phyloP scores from a whole-genome alignment of 2,329 filamentous ascomycete genomes.

The Arthrobotrys pseudoclavata region DNA sequence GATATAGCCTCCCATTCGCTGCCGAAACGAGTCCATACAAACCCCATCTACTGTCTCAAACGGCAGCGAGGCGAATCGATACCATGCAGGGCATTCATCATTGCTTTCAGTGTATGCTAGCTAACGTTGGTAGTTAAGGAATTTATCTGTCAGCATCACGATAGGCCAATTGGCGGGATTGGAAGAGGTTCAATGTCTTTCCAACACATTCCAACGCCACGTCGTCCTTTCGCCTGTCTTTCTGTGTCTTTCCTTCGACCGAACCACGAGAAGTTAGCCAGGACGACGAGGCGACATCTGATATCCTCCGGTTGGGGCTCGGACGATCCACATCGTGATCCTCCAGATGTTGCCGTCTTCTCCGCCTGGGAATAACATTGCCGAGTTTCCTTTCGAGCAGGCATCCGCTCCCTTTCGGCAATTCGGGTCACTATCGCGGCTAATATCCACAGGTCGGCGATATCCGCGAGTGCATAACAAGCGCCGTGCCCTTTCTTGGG shows the following conservation, averaged over 20 bases:
- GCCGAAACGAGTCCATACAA: conserved; percentile 44
- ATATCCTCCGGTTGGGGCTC: conserved; percentile 22
- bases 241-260: conserved; percentile 2
- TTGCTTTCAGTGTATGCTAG: conserved; percentile 1
- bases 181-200: conserved; percentile 11
- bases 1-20: conserved; percentile 31
- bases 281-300: neutral
- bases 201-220: neutral
- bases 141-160: conserved; percentile 12
- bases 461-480: conserved; percentile 55
- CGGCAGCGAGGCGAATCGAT: conserved; percentile 12
- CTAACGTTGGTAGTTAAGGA: neutral
- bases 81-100: neutral
- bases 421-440: conserved; percentile 42
- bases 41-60: conserved; percentile 35
- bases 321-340: conserved; percentile 8
- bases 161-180: conserved; percentile 5
- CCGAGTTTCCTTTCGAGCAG: conserved; percentile 4
- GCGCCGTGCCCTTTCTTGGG: conserved; percentile 58
- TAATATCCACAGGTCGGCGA: conserved; percentile 49
- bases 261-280: neutral
- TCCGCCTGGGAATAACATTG: neutral
- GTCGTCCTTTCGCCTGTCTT: neutral
- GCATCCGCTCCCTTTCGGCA: conserved; percentile 22
- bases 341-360: conserved; percentile 5